Evolutionary conservation across 331 rosid species (phyloP).

Genomic region (Rhamnella rubrinervis): DNA sequence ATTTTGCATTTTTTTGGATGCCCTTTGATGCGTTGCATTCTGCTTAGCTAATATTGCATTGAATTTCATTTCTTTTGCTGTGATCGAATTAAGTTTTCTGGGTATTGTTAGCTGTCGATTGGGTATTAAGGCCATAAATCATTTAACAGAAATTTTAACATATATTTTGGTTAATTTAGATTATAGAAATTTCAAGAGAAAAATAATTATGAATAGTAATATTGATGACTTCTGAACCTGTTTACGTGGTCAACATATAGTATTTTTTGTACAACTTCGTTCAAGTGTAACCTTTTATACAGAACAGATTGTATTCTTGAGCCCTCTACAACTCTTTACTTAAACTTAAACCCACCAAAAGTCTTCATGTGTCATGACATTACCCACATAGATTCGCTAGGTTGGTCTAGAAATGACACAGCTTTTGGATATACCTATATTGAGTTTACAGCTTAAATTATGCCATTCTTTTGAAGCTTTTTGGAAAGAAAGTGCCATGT

Average conservation of each 20-base stretch:
- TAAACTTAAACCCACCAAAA: too few relatives aligned
- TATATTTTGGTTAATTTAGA: too few relatives aligned
- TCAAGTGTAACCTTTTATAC: too few relatives aligned
- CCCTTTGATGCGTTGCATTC: not conserved
- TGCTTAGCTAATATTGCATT: not conserved
- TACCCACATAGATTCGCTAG: not conserved
- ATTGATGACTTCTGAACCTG: not conserved
- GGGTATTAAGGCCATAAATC: not conserved
- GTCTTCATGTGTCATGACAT: too few relatives aligned
- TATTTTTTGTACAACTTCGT: too few relatives aligned
- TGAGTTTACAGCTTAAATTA: too few relatives aligned
- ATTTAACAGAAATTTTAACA: not conserved
- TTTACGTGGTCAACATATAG: not conserved
- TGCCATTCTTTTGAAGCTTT: too few relatives aligned
- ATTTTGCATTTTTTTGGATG: not conserved
- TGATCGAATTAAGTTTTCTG: slow-evolving; percentile 30
- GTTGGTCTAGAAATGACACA: too few relatives aligned
- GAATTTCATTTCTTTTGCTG: slow-evolving; percentile 1
- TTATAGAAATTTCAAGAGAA: not conserved
- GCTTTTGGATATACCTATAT: too few relatives aligned
- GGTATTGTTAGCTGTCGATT: not conserved
- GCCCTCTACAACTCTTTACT: too few relatives aligned
- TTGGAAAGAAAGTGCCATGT: too few relatives aligned
- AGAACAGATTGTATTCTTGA: too few relatives aligned
- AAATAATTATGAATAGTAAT: not conserved